Conservation (phyloP, 768 basidiomycete species). For the Psilocybe cubensis region DNA sequence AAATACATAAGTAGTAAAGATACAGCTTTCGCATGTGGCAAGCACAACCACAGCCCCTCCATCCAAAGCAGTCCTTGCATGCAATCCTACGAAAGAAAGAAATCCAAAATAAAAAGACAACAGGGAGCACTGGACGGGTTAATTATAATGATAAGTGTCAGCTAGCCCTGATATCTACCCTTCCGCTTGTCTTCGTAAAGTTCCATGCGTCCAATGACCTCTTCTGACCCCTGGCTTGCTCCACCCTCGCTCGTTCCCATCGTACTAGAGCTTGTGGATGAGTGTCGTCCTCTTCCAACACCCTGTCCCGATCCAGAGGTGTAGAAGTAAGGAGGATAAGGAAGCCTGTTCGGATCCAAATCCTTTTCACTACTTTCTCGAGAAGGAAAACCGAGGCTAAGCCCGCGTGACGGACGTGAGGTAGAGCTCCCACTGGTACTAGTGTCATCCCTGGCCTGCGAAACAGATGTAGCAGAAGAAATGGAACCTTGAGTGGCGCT, state of each 20-base stretch:
- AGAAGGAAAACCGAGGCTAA: constrained; percentile 2
- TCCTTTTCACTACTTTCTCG: neutral
- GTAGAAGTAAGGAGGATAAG: constrained; percentile 7
- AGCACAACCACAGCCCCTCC: neutral
- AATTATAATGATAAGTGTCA: neutral
- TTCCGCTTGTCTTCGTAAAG: constrained; percentile 27
- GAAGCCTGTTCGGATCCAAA: neutral
- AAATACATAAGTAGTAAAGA: neutral
- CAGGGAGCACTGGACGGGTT: neutral
- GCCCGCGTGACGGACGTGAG: neutral
- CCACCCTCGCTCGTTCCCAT: constrained; percentile 25
- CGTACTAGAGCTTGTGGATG: constrained; percentile 27
- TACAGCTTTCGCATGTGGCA: neutral
- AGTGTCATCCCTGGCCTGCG: neutral
- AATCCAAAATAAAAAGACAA: neutral
- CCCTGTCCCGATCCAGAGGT: constrained; percentile 19
- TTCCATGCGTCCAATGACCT: constrained; percentile 62
- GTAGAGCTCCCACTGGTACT: neutral
- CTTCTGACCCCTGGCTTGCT: constrained; percentile 46
- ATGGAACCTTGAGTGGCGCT: neutral
- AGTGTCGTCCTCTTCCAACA: constrained; percentile 21
- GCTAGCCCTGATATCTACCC: constrained; percentile 9
- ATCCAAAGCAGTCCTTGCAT: neutral
- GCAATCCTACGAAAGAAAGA: neutral
- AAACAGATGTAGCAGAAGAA: neutral